These are phyloP conservation scores for Picea mariana DNA, from an alignment of 83 land plant genomes.

Conservation along the genomic window DNA sequence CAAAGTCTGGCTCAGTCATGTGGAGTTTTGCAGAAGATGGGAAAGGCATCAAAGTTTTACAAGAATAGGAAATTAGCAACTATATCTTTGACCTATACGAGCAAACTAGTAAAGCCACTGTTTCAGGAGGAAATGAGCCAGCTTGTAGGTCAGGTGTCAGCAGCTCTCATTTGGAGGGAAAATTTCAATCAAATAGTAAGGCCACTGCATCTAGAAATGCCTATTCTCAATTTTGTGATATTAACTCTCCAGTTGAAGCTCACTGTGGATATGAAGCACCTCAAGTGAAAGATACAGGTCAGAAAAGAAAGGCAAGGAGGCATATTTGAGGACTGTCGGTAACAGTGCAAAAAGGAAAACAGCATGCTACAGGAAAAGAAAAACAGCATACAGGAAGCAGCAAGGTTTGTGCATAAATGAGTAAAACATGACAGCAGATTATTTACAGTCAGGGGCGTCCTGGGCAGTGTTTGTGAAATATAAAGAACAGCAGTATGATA, in stretches of 20 bases:
- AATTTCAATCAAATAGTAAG: not conserved
- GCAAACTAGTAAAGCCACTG: constrained; percentile 39
- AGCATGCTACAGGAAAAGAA: too few species aligned
- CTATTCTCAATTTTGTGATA: not conserved
- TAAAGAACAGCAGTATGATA: too few species aligned
- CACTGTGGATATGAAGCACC: not conserved
- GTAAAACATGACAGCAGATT: too few species aligned
- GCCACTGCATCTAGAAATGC: not conserved
- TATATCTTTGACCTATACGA: constrained; percentile 73
- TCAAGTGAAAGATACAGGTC: not conserved
- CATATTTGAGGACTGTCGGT: too few species aligned
- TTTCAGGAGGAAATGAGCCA: constrained; percentile 34
- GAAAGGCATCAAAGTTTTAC: too few species aligned
- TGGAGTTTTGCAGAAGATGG: too few species aligned
- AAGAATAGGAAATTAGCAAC: constrained; percentile 48
- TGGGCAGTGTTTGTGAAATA: too few species aligned
- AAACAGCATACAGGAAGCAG: too few species aligned
- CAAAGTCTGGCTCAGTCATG: too few species aligned
- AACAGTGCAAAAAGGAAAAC: too few species aligned
- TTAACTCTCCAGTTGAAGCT: not conserved
- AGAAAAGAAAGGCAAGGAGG: not conserved
- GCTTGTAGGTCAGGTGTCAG: constrained; percentile 13
- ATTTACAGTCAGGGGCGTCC: too few species aligned
- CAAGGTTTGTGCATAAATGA: too few species aligned
- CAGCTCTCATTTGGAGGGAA: not conserved